Evolutionary conservation across 768 basidiomycete genomes (phyloP).

Genomic region (Trametes sanguinea): DNA sequence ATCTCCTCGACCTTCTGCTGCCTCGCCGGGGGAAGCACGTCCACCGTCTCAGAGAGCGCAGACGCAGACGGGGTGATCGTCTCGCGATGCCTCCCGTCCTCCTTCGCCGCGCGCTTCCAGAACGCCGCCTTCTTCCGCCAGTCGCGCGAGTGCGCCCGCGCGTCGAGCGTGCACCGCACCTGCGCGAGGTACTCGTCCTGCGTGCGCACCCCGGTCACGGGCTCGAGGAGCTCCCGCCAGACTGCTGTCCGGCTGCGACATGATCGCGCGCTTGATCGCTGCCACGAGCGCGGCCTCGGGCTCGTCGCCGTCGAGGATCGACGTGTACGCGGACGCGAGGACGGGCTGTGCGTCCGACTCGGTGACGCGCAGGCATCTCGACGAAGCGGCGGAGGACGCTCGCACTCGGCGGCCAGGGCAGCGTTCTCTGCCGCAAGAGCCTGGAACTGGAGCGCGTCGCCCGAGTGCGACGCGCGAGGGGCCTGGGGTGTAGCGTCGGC

Average conservation of each 20-base stretch:
- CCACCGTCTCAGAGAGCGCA: constrained; percentile 23
- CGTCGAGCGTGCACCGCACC: constrained; percentile 29
- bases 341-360: constrained; percentile 21
- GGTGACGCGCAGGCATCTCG: constrained; percentile 18
- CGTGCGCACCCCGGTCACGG: constrained; percentile 27
- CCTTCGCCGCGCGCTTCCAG: constrained; percentile 27
- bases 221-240: constrained; percentile 28
- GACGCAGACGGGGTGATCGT: constrained; percentile 30
- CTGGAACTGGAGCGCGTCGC: not conserved
- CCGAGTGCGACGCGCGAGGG: not conserved
- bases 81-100: constrained; percentile 18
- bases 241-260: constrained; percentile 17
- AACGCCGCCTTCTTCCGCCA: constrained; percentile 27
- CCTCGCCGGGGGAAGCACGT: constrained; percentile 9
- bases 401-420: constrained; percentile 12
- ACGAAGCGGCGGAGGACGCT: constrained; percentile 23
- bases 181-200: constrained; percentile 30
- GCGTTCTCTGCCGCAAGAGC: constrained; percentile 20
- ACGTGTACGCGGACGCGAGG: constrained; percentile 15
- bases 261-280: constrained; percentile 23
- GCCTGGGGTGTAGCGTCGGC: not conserved
- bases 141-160: constrained; percentile 21
- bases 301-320: constrained; percentile 17
- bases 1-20: constrained; percentile 11
- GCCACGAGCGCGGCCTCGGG: constrained; percentile 27